These are phyloP conservation scores for Stagonosporopsis cucurbitacearum DNA, from an alignment of 2,329 filamentous ascomycete species.

Conservation along the genomic window DNA sequence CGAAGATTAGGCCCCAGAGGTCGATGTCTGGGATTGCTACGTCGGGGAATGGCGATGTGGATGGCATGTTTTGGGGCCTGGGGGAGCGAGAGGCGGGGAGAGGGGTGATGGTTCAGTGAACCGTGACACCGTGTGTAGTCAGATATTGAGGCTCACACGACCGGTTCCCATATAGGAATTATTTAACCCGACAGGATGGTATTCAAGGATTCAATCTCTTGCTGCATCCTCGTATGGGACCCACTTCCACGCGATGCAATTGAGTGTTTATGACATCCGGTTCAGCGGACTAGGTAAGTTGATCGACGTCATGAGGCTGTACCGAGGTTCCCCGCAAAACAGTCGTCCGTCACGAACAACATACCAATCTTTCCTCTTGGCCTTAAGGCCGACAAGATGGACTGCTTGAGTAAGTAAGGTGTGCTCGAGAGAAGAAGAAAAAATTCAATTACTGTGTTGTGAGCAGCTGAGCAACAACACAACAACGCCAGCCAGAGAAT, in stretches of 20 bases:
- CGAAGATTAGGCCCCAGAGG: conserved; percentile 34
- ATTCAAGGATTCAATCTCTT: not conserved
- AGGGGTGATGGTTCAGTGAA: not conserved
- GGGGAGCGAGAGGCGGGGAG: too few relatives aligned
- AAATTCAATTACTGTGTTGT: not conserved
- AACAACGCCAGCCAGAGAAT: too few relatives aligned
- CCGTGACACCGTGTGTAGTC: not conserved
- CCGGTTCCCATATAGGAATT: not conserved
- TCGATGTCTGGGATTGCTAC: conserved; percentile 30
- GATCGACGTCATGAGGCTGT: conserved; percentile 13
- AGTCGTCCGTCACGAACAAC: not conserved
- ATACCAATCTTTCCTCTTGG: too few relatives aligned
- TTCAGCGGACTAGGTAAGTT: too few relatives aligned
- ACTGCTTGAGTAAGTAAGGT: not conserved
- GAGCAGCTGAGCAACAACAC: not conserved
- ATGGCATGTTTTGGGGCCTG: conserved; percentile 29
- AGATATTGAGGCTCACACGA: too few relatives aligned
- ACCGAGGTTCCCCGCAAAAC: conserved; percentile 22
- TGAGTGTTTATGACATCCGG: not conserved
- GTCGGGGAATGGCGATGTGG: conserved; percentile 33
- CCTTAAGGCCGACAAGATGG: not conserved
- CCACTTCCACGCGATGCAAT: not conserved
- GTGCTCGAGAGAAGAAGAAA: not conserved
- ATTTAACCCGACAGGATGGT: not conserved
- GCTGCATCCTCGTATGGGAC: not conserved